These are phyloP conservation scores for Cryphonectria carpinicola DNA, from an alignment of 2,329 filamentous ascomycete species.

Conservation along the genomic window DNA sequence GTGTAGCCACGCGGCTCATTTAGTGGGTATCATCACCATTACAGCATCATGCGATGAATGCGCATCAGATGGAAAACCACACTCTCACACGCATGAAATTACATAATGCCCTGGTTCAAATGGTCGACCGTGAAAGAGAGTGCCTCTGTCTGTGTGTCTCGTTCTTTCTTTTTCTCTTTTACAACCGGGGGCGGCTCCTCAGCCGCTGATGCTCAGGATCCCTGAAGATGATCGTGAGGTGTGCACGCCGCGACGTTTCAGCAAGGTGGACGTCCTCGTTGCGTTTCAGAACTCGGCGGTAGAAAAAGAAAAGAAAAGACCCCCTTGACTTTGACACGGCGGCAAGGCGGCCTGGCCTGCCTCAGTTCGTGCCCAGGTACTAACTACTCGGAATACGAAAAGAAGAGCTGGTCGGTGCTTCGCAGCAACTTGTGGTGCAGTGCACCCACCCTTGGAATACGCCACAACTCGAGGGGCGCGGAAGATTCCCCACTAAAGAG, in stretches of 20 bases:
- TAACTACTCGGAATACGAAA: neutral
- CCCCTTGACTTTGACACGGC: neutral
- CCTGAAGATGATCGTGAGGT: neutral
- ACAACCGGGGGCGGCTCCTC: neutral
- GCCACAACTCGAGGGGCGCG: neutral
- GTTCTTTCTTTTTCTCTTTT: neutral
- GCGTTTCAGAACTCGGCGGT: slow-evolving; percentile 13
- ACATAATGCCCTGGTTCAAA: neutral
- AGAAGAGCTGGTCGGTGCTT: neutral
- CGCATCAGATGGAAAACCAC: neutral
- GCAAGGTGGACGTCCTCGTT: neutral
- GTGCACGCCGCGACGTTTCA: slow-evolving; percentile 15
- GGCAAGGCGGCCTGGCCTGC: neutral
- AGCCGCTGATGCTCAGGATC: neutral
- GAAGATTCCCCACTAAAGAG: neutral
- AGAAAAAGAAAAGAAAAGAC: neutral
- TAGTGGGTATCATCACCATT: neutral
- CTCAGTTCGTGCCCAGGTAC: neutral
- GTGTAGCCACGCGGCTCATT: slow-evolving; percentile 4
- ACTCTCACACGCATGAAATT: neutral
- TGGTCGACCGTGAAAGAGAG: neutral
- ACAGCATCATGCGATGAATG: neutral
- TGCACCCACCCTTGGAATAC: neutral
- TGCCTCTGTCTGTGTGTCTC: too few species aligned
- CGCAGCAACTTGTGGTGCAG: neutral